phyloP scores from a whole-genome alignment of 257 asterid genomes.

The Eucommia ulmoides region DNA sequence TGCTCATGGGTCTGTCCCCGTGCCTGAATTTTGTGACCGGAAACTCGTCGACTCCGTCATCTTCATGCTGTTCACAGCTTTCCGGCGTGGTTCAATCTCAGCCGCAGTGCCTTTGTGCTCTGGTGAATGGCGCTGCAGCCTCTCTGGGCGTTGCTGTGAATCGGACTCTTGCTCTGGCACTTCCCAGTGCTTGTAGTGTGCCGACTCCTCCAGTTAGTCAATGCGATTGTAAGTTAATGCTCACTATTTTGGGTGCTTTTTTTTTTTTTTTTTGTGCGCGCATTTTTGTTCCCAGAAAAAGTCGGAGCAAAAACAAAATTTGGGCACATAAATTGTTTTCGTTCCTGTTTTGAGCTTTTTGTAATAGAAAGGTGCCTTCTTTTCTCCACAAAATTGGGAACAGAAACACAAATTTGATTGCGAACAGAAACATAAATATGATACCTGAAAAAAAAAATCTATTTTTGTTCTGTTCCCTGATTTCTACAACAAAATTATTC shows the following conservation, averaged over 20 bases:
- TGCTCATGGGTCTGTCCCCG: background rate
- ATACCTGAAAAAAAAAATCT: too few species aligned
- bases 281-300: background rate
- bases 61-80: background rate
- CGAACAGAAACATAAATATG: too few species aligned
- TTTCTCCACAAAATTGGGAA: too few species aligned
- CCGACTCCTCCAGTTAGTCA: slow-evolving; percentile 1
- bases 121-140: background rate
- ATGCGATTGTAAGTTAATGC: background rate
- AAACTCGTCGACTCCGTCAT: background rate
- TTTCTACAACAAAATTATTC: too few species aligned
- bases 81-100: background rate
- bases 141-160: background rate
- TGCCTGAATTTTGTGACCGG: background rate
- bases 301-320: background rate
- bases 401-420: too few species aligned
- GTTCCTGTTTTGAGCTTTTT: too few species aligned
- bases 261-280: too few species aligned
- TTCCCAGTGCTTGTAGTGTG: background rate
- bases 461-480: too few species aligned
- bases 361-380: too few species aligned
- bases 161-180: slow-evolving; percentile 1
- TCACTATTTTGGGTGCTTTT: background rate
- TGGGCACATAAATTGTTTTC: background rate
- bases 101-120: background rate